phyloP scores from a whole-genome alignment of 2,329 filamentous ascomycete genomes.

The Scedosporium apiospermum region DNA sequence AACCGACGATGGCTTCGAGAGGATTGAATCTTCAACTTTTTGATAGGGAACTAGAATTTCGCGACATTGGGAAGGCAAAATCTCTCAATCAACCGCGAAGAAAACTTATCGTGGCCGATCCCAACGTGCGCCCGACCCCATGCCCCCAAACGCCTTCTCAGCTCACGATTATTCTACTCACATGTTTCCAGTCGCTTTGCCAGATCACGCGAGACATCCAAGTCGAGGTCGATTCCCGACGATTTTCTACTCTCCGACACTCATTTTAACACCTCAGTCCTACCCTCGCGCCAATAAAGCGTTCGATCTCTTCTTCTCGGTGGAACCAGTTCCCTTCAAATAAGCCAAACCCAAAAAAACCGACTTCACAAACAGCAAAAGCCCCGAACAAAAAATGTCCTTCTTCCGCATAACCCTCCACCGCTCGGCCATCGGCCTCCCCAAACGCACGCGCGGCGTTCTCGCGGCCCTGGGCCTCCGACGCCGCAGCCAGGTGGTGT shows the following conservation, averaged over 20 bases:
- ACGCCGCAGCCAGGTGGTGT: slow-evolving; percentile 78
- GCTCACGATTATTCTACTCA: background rate
- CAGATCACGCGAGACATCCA: background rate
- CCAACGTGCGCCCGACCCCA: no score
- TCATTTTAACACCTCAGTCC: background rate
- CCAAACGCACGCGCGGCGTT: slow-evolving; percentile 67
- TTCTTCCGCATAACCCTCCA: slow-evolving; percentile 89
- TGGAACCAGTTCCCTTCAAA: background rate
- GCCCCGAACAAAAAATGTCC: slow-evolving; percentile 40
- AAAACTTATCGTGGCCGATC: no score
- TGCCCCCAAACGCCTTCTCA: no score
- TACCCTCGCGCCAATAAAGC: background rate
- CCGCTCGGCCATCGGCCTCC: slow-evolving; percentile 82
- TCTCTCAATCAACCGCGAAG: background rate
- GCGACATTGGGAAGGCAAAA: background rate
- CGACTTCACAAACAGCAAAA: background rate
- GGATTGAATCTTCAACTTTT: background rate
- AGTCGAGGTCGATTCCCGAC: background rate
- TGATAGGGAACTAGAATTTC: background rate
- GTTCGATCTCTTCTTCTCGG: background rate
- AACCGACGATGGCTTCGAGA: no score
- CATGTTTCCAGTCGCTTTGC: background rate
- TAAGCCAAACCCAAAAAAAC: background rate
- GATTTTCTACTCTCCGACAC: background rate
- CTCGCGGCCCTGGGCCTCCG: slow-evolving; percentile 78